Conservation (phyloP, 768 basidiomycete species). For the Porpolomopsis calyptriformis region DNA sequence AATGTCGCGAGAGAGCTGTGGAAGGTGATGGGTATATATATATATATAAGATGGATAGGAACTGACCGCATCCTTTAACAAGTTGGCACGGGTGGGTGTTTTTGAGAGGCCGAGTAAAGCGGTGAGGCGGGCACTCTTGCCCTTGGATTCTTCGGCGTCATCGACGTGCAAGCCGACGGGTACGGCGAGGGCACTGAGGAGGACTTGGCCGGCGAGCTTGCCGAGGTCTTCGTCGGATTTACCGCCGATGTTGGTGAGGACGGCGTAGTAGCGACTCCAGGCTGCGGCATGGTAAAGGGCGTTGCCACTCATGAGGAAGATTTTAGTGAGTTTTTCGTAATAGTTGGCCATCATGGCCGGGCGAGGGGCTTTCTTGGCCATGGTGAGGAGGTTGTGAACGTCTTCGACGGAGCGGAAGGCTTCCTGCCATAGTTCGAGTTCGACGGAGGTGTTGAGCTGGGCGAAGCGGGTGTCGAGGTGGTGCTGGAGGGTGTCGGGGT, state of each 20-base stretch:
- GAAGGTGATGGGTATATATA: background rate
- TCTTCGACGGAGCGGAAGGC: constrained; percentile 98
- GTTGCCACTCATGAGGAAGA: constrained; percentile 92
- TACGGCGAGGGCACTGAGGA: constrained; percentile 87
- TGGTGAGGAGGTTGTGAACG: constrained; percentile 87
- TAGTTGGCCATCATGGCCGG: constrained; percentile 98
- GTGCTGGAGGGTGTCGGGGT: constrained; percentile 88
- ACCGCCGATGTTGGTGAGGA: constrained; percentile 62
- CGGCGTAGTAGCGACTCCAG: constrained; percentile 77
- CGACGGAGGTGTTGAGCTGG: constrained; percentile 92
- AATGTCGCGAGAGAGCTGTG: constrained; percentile 69
- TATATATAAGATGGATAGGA: constrained; percentile 5
- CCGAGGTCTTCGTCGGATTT: constrained; percentile 70
- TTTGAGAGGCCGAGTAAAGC: constrained; percentile 75
- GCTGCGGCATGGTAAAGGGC: constrained; percentile 94
- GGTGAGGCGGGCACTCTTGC: constrained; percentile 68
- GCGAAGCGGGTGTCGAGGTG: constrained; percentile 96
- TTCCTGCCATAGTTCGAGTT: constrained; percentile 98
- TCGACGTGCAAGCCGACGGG: constrained; percentile 59
- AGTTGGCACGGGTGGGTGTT: constrained; percentile 76
- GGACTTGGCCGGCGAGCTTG: constrained; percentile 80
- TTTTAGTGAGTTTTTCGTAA: constrained; percentile 94
- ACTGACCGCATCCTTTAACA: constrained; percentile 81
- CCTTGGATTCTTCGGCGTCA: constrained; percentile 38
- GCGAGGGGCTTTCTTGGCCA: constrained; percentile 87